These are phyloP conservation scores for Berberis vulgaris DNA, from an alignment of 164 flowering plant species.

Conservation along the genomic window DNA sequence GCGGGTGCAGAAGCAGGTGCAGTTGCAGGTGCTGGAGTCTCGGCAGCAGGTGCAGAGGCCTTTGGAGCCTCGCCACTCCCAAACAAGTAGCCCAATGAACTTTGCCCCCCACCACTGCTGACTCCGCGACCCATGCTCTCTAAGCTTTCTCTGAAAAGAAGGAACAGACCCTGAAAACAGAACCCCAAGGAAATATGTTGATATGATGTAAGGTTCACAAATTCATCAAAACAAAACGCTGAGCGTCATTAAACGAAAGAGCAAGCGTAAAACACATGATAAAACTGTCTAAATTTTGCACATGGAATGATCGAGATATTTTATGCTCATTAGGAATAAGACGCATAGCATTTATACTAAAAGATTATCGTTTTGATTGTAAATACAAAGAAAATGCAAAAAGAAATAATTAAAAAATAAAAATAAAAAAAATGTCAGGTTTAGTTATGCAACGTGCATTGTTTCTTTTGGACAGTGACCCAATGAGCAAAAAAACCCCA, in stretches of 20 bases:
- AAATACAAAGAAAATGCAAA: no score
- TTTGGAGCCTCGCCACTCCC: constrained; percentile 38
- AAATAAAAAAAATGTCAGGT: no score
- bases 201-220: background rate
- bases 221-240: background rate
- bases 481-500: no score
- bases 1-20: constrained; percentile 1
- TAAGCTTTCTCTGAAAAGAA: background rate
- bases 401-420: no score
- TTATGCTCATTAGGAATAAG: no score
- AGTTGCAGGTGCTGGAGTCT: constrained; percentile 7
- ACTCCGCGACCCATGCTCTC: constrained; percentile 46
- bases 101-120: constrained; percentile 54
- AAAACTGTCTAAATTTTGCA: no score
- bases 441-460: no score
- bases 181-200: background rate
- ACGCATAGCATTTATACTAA: no score
- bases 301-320: no score
- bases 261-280: no score
- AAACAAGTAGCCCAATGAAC: constrained; percentile 49
- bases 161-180: constrained; percentile 2
- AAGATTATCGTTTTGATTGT: no score
- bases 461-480: no score
- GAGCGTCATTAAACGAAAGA: background rate
- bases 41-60: constrained; percentile 19